phyloP scores from a whole-genome alignment of 139 green algal genomes.

The Desmodesmus armatus region DNA sequence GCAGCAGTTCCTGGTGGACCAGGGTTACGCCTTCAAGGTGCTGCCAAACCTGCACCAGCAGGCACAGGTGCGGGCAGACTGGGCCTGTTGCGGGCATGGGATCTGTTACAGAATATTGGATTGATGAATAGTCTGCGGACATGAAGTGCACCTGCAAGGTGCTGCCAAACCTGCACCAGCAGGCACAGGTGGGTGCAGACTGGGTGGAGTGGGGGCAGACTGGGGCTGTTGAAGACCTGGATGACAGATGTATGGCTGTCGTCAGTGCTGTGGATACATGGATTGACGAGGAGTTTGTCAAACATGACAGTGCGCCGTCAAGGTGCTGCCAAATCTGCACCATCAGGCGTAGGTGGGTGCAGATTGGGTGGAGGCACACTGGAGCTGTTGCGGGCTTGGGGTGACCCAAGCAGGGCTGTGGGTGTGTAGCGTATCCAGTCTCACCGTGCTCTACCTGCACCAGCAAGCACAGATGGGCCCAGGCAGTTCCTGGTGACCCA shows the following conservation, averaged over 20 bases:
- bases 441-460: too few relatives aligned
- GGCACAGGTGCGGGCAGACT: conserved; percentile 18
- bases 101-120: too few relatives aligned
- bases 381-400: too few relatives aligned
- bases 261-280: too few relatives aligned
- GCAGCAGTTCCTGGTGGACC: conserved; percentile 99
- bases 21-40: conserved; percentile 99
- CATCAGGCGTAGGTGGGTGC: background rate
- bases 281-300: too few relatives aligned
- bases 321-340: conserved; percentile 72
- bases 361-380: too few relatives aligned
- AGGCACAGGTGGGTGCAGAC: conserved; percentile 8
- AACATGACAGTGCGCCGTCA: conserved; percentile 99
- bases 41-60: conserved; percentile 25
- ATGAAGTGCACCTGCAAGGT: conserved; percentile 99
- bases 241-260: too few relatives aligned
- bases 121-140: too few relatives aligned
- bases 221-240: too few relatives aligned
- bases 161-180: conserved; percentile 28
- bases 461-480: too few relatives aligned
- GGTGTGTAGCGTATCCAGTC: background rate
- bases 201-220: too few relatives aligned
- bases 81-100: too few relatives aligned
- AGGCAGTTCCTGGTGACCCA: conserved; percentile 99
- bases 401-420: background rate